These are phyloP conservation scores for Quambalaria eucalypti DNA, from an alignment of 1,284 basidiomycete genomes.

Conservation along the genomic window DNA sequence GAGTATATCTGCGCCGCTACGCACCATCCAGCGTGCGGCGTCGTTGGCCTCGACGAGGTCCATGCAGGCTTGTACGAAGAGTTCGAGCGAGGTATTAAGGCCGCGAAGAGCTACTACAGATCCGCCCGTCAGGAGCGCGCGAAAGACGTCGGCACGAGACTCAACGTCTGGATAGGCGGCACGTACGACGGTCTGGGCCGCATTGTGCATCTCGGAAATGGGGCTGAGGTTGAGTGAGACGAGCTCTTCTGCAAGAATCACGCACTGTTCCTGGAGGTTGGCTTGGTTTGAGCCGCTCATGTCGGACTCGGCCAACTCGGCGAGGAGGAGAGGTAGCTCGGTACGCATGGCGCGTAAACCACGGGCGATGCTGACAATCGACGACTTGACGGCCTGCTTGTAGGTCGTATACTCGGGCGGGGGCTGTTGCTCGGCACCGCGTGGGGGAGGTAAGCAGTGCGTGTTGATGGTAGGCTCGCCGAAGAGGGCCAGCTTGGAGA, in stretches of 20 bases:
- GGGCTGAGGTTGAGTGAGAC: slow-evolving; percentile 28
- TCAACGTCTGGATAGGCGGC: slow-evolving; percentile 28
- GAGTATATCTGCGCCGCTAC: slow-evolving; percentile 38
- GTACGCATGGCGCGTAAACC: slow-evolving; percentile 15
- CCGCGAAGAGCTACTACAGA: slow-evolving; percentile 17
- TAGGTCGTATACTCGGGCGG: slow-evolving; percentile 19
- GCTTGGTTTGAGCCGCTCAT: slow-evolving; percentile 8
- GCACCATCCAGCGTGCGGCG: slow-evolving; percentile 34
- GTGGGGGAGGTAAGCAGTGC: slow-evolving; percentile 16
- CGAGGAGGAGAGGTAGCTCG: slow-evolving; percentile 16
- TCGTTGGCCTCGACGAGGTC: slow-evolving; percentile 29
- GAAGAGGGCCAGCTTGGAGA: slow-evolving; percentile 15
- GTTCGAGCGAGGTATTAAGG: slow-evolving; percentile 18
- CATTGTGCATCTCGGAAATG: slow-evolving; percentile 22
- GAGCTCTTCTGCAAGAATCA: slow-evolving; percentile 16
- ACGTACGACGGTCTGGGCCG: slow-evolving; percentile 30
- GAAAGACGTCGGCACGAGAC: slow-evolving; percentile 32
- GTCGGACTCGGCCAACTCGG: slow-evolving; percentile 20
- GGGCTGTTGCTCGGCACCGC: slow-evolving; percentile 3
- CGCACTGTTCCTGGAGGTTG: slow-evolving; percentile 23
- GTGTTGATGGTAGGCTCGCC: slow-evolving; percentile 21
- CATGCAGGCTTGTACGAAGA: slow-evolving; percentile 18
- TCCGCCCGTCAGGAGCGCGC: slow-evolving; percentile 26
- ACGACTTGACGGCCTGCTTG: slow-evolving; percentile 15
- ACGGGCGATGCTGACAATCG: slow-evolving; percentile 14